Base-by-base conservation (phyloP, 371 early-diverging fungal species). In the Actinomortierella wolfii region DNA sequence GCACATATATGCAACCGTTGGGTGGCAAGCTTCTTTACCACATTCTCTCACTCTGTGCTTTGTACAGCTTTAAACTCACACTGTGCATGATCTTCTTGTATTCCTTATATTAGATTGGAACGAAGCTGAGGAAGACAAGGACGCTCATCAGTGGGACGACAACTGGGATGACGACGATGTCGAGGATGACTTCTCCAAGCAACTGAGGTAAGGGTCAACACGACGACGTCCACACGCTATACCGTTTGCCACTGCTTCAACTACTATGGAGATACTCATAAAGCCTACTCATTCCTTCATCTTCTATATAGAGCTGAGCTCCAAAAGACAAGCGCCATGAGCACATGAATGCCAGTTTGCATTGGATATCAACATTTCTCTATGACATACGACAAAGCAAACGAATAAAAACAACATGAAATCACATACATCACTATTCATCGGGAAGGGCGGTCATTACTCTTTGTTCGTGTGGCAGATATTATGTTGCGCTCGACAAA, bases 121-220 rank as follows among this genome's bases (percentile, higher is more conserved):
- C 57, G 91, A 88, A 61, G 84, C 83, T 34, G 91, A 88, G 40
- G 89, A 93, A 60, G 90, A 92, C 59, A 84, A 88, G 59, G 93
- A 93, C 57, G 79, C 88, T 28, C 79, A 87, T 34, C 84, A 86
- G 44, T 94, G 94, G 94, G 92, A 92, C 52, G 93, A 93, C 54
- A 90, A 92, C 81, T 95, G 95, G 94, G 95, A 95, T 71, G 94
- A 94, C 62, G 94, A 93, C 62, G 92, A 94, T 76, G 68, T 93
- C 51, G 92, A 93, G 57, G 95, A 95, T 59, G 95, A 94, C 54
- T 95, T 95, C 67, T 90, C 94, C 40, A 84, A 86, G 68, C 95
- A 95, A 76, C 79, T 95, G 58, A 84, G 88, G 91, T 88, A 76
- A 59, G 57, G 44, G 18, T 15, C 52, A 1, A 17, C 8, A 18